Conservation (phyloP, 2,329 filamentous ascomycete genomes). For the Thielaviopsis euricoi region DNA sequence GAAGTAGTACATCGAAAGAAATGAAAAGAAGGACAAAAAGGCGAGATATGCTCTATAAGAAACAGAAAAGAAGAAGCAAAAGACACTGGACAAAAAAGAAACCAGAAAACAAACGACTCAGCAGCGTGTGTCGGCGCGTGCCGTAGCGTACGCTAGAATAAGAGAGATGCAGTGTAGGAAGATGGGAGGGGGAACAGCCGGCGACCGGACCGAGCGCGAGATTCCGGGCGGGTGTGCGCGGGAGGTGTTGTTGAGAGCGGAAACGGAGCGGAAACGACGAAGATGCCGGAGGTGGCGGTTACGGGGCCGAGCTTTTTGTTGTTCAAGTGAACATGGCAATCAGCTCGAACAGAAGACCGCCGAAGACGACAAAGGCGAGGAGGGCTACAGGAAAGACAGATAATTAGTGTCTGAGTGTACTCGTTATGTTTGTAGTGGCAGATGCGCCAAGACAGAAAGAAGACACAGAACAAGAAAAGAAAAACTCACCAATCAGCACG, state of each 20-base stretch:
- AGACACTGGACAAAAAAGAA: constrained; percentile 12
- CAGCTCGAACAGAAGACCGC: constrained; percentile 41
- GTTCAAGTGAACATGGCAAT: constrained; percentile 21
- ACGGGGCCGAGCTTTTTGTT: too few relatives aligned
- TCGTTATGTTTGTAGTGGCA: neutral
- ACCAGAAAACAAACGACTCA: neutral
- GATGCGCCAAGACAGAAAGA: too few relatives aligned
- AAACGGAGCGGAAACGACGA: too few relatives aligned
- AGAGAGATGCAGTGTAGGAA: too few relatives aligned
- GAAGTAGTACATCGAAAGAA: constrained; percentile 4
- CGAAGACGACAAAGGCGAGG: constrained; percentile 44
- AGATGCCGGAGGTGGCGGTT: too few relatives aligned
- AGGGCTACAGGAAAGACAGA: constrained; percentile 23
- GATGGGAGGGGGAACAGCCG: too few relatives aligned
- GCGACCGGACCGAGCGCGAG: too few relatives aligned
- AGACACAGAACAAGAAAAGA: too few relatives aligned
- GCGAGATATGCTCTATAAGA: neutral
- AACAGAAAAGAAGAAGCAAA: neutral
- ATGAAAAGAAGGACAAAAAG: constrained; percentile 1
- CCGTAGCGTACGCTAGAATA: too few relatives aligned
- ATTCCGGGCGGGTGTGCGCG: too few relatives aligned
- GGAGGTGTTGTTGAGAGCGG: too few relatives aligned
- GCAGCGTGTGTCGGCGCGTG: neutral
- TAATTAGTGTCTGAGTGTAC: neutral
- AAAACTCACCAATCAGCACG: constrained; percentile 44